Percentiles rank a stretch among this genome's conserved stretches.
phyloP scores from a whole-genome alignment of 202 grass and related monocot genomes.

The Brachypodium distachyon region DNA sequence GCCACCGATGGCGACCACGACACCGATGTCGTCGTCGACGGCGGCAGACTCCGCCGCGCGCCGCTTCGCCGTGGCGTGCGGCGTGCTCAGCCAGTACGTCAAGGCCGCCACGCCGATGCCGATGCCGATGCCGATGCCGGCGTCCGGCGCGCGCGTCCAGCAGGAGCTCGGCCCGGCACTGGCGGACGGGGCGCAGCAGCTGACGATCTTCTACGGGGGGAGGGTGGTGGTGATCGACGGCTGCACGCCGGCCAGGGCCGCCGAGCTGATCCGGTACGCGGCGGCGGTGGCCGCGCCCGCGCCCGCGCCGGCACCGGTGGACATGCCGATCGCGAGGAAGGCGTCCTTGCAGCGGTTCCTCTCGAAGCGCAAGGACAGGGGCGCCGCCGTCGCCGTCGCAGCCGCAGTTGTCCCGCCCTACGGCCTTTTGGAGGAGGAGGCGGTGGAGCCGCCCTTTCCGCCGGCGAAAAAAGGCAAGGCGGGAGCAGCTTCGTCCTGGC shows the following conservation, averaged over 20 bases:
- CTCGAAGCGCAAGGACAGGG: conserved; percentile 76
- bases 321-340: conserved; percentile 73
- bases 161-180: neutral
- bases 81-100: conserved; percentile 57
- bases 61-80: conserved; percentile 60
- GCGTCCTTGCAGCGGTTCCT: conserved; percentile 75
- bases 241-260: conserved; percentile 44
- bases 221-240: conserved; percentile 61
- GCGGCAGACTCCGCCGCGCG: conserved; percentile 22
- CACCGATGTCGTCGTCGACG: too few species aligned
- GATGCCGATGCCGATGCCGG: neutral
- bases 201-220: conserved; percentile 82
- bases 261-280: conserved; percentile 58
- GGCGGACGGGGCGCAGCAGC: conserved; percentile 18
- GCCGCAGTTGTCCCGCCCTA: too few species aligned
- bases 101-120: conserved; percentile 33
- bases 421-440: neutral
- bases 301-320: neutral
- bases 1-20: conserved; percentile 7
- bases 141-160: neutral
- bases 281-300: neutral
- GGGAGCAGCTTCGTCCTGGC: conserved; percentile 10
- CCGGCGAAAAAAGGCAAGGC: conserved; percentile 15
- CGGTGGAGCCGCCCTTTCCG: neutral
- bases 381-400: neutral